These are phyloP conservation scores for Rhodotorula mucilaginosa DNA, from an alignment of 1,284 basidiomycete genomes.

Conservation along the genomic window DNA sequence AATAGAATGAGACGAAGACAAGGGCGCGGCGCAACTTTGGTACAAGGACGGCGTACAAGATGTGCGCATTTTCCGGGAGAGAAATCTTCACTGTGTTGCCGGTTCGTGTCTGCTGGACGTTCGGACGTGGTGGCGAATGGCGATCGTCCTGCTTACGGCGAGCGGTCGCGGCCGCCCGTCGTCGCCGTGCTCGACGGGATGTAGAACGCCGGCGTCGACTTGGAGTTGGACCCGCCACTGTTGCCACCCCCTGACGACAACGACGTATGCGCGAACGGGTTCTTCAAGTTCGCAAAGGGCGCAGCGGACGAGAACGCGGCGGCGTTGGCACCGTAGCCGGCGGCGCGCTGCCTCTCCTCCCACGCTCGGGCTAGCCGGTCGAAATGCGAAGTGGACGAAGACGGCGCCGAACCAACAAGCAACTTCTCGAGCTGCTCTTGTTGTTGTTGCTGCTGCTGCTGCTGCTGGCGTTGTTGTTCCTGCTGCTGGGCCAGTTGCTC, in stretches of 20 bases:
- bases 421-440: not conserved
- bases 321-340: not conserved
- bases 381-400: conserved; percentile 5
- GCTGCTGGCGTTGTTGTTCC: not conserved
- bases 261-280: conserved; percentile 3
- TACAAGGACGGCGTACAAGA: too few species aligned
- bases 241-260: too few species aligned
- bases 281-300: not conserved
- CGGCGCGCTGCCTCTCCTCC: conserved; percentile 16
- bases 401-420: not conserved
- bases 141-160: not conserved
- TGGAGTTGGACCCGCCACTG: not conserved
- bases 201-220: conserved; percentile 24
- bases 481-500: not conserved
- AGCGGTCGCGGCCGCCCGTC: not conserved
- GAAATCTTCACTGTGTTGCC: too few species aligned
- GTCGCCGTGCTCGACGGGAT: conserved; percentile 10
- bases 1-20: too few species aligned
- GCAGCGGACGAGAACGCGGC: not conserved
- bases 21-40: too few species aligned
- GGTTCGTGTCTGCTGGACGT: too few species aligned
- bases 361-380: conserved; percentile 29
- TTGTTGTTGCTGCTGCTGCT: not conserved
- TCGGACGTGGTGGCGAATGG: not conserved
- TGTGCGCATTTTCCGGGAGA: too few species aligned